Evolutionary conservation across 495 filamentous ascomycete species (phyloP).

Genomic region (Neurospora hispaniola): DNA sequence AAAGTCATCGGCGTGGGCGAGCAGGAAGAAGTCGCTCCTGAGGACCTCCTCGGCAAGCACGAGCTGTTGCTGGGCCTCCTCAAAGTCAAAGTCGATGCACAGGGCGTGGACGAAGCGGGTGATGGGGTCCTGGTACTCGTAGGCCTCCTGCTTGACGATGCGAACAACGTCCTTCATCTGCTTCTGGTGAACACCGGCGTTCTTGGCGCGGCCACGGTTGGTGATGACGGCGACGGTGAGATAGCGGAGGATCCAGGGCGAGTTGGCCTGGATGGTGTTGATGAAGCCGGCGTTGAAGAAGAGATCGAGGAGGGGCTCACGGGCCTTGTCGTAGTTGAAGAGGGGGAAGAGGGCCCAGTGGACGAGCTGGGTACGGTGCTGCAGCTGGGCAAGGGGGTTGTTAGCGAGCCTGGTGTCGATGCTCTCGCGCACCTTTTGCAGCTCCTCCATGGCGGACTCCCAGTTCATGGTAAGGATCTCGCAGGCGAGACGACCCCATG

Average conservation of each 20-base stretch:
- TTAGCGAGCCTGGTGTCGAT: constrained; percentile 90
- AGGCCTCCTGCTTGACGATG: constrained; percentile 88
- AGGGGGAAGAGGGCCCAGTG: constrained; percentile 99
- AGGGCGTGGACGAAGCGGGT: constrained; percentile 94
- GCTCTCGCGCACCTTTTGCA: constrained; percentile 82
- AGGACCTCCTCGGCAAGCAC: constrained; percentile 85
- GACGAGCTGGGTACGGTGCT: constrained; percentile 90
- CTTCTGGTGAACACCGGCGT: constrained; percentile 84
- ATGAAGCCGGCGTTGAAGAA: constrained; percentile 95
- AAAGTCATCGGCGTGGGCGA: constrained; percentile 73
- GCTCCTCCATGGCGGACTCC: constrained; percentile 92
- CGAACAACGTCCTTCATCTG: constrained; percentile 94
- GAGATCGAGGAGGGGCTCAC: constrained; percentile 82
- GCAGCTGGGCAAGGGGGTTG: constrained; percentile 87
- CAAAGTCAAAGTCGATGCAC: constrained; percentile 96
- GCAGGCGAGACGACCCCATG: constrained; percentile 90
- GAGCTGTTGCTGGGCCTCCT: constrained; percentile 91
- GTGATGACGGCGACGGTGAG: constrained; percentile 93
- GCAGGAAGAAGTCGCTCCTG: constrained; percentile 90
- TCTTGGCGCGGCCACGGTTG: constrained; percentile 72
- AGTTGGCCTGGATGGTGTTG: constrained; percentile 97
- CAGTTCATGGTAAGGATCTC: constrained; percentile 90
- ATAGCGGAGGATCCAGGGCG: constrained; percentile 94
- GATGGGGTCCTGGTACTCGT: constrained; percentile 93
- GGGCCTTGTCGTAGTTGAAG: constrained; percentile 91